Base-by-base conservation (phyloP, 139 green algal species). In the Picochlorum sp. region DNA sequence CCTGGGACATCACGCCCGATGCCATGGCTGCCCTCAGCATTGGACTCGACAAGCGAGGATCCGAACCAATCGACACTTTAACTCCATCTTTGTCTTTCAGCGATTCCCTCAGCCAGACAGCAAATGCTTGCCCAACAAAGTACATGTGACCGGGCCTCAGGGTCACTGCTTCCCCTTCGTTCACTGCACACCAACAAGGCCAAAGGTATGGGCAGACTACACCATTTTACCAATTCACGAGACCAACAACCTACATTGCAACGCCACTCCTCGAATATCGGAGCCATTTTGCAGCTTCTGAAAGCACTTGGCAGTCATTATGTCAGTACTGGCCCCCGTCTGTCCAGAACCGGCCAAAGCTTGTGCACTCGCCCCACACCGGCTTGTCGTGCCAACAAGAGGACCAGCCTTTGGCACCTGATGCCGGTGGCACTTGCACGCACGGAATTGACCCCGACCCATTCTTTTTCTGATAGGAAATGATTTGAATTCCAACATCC, bases 221-320 rank as follows among this genome's bases (percentile, higher is more conserved):
- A 55, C 16, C 35, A 43, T 25, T 29, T 53, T 33, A n/a, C n/a
- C 3, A 29, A n/a, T 26, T 50, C 70, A 32, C n/a, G n/a, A n/a
- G n/a, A n/a, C n/a, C n/a, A n/a, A n/a, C n/a, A n/a, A n/a, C n/a
- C n/a, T 45, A 78, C 78, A 76, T 33, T 83, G 75, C 13, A 97
- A 68, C 4, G 90, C 86, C 3, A 98, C 76, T 36, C 91, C 91
- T 20, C 91, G 80, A 18, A 98, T 74, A 61, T 98, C 91, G 18
- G 65, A 84, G 28, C 89, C 89, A 56, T 97, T 95, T 57, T 97
- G 89, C 24, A 95, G 67, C 25, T 67, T 71, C 53, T 75, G 74
- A 47, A 72, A 84, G 12, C 35, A n/a, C 12, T 41, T 41, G 12
- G 12, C 10, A 12, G 12, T n/a, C n/a, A n/a, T n/a, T n/a, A n/a